These are phyloP conservation scores for Monosporascus ibericus DNA, from an alignment of 2,329 filamentous ascomycete species.

Conservation along the genomic window DNA sequence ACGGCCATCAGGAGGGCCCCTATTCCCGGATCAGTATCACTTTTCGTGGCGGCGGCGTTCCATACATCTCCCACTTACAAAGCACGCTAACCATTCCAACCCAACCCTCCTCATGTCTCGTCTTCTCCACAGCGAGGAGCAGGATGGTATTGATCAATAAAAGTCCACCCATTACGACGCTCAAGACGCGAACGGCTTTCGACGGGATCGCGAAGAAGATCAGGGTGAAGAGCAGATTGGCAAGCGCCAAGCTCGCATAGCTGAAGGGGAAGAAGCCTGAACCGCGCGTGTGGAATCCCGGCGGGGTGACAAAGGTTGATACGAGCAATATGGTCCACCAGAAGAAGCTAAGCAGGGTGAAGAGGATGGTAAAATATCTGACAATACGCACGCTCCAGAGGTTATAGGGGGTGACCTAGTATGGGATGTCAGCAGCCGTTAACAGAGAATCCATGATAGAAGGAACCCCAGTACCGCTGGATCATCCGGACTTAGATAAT, in stretches of 20 bases:
- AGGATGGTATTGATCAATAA: slow-evolving; percentile 72
- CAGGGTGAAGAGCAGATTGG: slow-evolving; percentile 68
- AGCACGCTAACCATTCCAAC: slow-evolving; percentile 80
- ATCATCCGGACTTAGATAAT: slow-evolving; percentile 71
- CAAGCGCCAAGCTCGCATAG: slow-evolving; percentile 72
- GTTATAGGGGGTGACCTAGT: slow-evolving; percentile 65
- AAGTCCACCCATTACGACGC: slow-evolving; percentile 59
- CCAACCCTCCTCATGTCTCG: slow-evolving; percentile 83
- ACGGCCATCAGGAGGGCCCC: slow-evolving; percentile 72
- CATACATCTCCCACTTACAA: slow-evolving; percentile 35
- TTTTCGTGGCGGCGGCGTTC: background rate
- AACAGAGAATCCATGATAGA: background rate
- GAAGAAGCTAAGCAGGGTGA: slow-evolving; percentile 69
- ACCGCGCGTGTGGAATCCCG: slow-evolving; percentile 76
- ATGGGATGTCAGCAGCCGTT: slow-evolving; percentile 12
- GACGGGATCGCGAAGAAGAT: slow-evolving; percentile 87
- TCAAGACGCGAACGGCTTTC: slow-evolving; percentile 68
- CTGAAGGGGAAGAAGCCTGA: slow-evolving; percentile 90
- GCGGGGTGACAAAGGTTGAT: slow-evolving; percentile 84
- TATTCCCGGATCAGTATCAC: slow-evolving; percentile 12
- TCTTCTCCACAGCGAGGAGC: slow-evolving; percentile 65
- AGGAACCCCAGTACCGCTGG: slow-evolving; percentile 56
- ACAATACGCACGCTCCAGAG: slow-evolving; percentile 82
- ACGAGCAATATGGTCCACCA: slow-evolving; percentile 94
- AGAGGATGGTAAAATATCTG: slow-evolving; percentile 69